Evolutionary conservation across 352 stramenopile genomes (phyloP).

Genomic region (Thalassiosira mediterranea): DNA sequence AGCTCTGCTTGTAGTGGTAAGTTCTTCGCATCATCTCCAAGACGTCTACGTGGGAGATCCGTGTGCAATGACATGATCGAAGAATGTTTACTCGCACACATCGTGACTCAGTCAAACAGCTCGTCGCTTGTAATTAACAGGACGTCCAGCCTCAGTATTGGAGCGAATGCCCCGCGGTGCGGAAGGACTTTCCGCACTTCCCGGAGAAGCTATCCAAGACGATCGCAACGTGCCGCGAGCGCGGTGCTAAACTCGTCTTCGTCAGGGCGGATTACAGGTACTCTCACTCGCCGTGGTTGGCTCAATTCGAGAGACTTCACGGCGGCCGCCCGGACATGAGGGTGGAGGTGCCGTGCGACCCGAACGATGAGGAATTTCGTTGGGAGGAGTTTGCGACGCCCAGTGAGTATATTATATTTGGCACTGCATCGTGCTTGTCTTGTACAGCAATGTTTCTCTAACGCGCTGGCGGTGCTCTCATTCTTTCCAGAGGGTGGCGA

Average conservation of each 20-base stretch:
- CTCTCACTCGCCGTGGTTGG: constrained; percentile 59
- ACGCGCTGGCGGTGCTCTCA: too few species aligned
- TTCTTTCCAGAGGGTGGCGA: constrained; percentile 45
- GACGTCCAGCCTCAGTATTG: constrained; percentile 72
- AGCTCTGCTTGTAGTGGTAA: too few species aligned
- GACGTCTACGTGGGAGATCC: too few species aligned
- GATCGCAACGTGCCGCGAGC: constrained; percentile 44
- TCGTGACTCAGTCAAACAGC: too few species aligned
- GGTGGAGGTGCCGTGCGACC: not conserved
- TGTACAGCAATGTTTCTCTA: too few species aligned
- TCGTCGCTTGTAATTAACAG: too few species aligned
- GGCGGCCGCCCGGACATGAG: constrained; percentile 5
- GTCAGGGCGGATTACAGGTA: constrained; percentile 62
- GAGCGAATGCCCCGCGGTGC: constrained; percentile 55
- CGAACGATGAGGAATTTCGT: not conserved
- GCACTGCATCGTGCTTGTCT: too few species aligned
- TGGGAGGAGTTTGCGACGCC: constrained; percentile 75
- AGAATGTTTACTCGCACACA: too few species aligned
- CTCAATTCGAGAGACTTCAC: constrained; percentile 62
- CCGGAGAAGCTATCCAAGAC: constrained; percentile 31
- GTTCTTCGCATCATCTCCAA: too few species aligned
- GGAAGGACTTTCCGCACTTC: constrained; percentile 67
- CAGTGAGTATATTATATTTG: too few species aligned
- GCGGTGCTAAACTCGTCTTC: constrained; percentile 61
- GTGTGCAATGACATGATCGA: too few species aligned